Evolutionary conservation across 2,329 filamentous ascomycete species (phyloP).

Genomic region (Verticillium nonalfalfae): DNA sequence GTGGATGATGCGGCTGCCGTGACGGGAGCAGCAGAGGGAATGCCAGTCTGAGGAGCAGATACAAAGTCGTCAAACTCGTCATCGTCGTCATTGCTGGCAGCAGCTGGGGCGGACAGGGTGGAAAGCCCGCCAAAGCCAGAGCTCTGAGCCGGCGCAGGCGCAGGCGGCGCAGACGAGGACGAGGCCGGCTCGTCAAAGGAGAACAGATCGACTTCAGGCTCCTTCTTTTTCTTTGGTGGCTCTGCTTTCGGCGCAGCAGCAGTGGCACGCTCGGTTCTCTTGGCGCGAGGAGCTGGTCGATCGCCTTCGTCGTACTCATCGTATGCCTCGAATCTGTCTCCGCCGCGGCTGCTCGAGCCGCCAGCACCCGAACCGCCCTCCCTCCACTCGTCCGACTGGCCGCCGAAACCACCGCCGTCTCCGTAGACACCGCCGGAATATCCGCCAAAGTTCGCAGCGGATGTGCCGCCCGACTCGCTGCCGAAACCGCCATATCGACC

Average conservation of each 20-base stretch:
- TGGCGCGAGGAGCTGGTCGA: slow-evolving; percentile 32
- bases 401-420: slow-evolving; percentile 91
- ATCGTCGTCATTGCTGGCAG: slow-evolving; percentile 57
- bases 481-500: slow-evolving; percentile 86
- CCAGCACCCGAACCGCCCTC: slow-evolving; percentile 39
- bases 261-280: slow-evolving; percentile 35
- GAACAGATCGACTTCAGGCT: slow-evolving; percentile 87
- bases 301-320: slow-evolving; percentile 86
- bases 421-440: slow-evolving; percentile 76
- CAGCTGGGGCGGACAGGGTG: slow-evolving; percentile 14
- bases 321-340: slow-evolving; percentile 90
- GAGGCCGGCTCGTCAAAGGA: slow-evolving; percentile 76
- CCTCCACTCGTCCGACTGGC: slow-evolving; percentile 65
- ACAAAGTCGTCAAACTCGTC: slow-evolving; percentile 99
- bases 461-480: slow-evolving; percentile 70
- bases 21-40: slow-evolving; percentile 38
- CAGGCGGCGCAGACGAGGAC: slow-evolving; percentile 34
- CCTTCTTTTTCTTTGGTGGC: slow-evolving; percentile 76
- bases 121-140: slow-evolving; percentile 41
- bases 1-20: slow-evolving; percentile 45
- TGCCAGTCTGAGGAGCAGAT: slow-evolving; percentile 50
- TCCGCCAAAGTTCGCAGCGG: slow-evolving; percentile 47
- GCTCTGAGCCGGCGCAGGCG: slow-evolving; percentile 30
- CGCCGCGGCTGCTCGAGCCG: slow-evolving; percentile 27
- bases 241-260: slow-evolving; percentile 55